phyloP scores from a whole-genome alignment of 768 basidiomycete genomes.

The Pisolithus albus region DNA sequence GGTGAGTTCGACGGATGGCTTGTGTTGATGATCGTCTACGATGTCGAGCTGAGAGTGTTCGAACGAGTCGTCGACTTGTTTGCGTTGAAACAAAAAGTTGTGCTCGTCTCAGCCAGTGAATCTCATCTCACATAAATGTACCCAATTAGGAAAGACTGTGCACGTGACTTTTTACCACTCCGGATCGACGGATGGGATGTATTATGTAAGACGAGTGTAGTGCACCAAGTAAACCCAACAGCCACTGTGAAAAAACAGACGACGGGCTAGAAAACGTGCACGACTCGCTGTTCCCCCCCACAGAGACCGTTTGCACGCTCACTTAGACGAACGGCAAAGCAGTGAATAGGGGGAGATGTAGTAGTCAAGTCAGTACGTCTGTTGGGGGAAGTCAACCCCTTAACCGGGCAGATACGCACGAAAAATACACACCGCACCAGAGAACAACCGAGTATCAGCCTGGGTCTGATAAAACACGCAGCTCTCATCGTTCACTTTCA shows the following conservation, averaged over 20 bases:
- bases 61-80: too few species aligned
- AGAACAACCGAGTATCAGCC: conserved; percentile 36
- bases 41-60: not conserved
- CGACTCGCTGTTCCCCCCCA: too few species aligned
- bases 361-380: not conserved
- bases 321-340: too few species aligned
- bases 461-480: conserved; percentile 40
- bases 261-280: not conserved
- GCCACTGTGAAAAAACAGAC: not conserved
- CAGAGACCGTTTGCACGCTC: too few species aligned
- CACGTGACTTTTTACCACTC: too few species aligned
- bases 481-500: conserved; percentile 40
- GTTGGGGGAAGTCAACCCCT: not conserved
- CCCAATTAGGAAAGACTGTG: too few species aligned
- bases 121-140: not conserved
- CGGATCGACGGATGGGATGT: too few species aligned
- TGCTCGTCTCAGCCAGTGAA: too few species aligned
- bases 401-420: not conserved
- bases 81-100: not conserved
- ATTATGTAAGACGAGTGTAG: not conserved
- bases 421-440: conserved; percentile 36
- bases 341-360: not conserved
- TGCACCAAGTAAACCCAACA: conserved; percentile 1
- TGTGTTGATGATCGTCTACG: not conserved
- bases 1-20: conserved; percentile 4